Evolutionary conservation across 2,329 filamentous ascomycete genomes (phyloP).

Genomic region (Colletotrichum zoysiae): DNA sequence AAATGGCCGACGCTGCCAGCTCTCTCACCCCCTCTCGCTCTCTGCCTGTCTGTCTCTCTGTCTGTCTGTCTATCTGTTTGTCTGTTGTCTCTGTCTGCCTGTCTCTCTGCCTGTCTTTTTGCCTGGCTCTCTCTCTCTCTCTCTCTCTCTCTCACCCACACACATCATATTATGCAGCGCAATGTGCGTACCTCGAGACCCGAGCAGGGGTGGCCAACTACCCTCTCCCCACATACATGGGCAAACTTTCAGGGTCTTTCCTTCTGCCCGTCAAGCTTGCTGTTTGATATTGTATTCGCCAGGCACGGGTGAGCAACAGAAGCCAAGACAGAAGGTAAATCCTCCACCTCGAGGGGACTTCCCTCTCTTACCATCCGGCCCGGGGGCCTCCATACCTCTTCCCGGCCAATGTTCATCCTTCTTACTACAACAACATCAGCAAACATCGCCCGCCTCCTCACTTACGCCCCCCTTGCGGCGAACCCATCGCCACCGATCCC

Average conservation of each 20-base stretch:
- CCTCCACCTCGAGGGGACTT: background rate
- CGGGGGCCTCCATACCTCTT: background rate
- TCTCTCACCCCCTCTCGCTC: background rate
- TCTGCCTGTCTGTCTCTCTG: background rate
- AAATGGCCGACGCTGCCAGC: background rate
- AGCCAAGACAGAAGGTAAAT: conserved; percentile 10
- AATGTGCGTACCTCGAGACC: too few species aligned
- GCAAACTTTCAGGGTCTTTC: background rate
- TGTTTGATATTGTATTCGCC: background rate
- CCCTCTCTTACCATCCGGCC: background rate
- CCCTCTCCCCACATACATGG: background rate
- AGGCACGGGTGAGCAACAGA: background rate
- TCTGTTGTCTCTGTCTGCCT: too few species aligned
- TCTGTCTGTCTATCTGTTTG: too few species aligned
- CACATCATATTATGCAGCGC: too few species aligned
- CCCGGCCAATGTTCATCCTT: background rate
- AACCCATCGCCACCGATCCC: background rate
- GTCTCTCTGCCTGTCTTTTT: too few species aligned
- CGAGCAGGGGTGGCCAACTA: background rate
- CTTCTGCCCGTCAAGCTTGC: background rate
- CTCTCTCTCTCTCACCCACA: too few species aligned
- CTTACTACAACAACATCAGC: background rate
- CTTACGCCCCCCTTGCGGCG: background rate
- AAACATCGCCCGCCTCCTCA: background rate
- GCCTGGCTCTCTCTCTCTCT: too few species aligned